Percentiles rank a stretch among this genome's conserved stretches.
These are phyloP conservation scores for Fusarium lyarnte DNA, from an alignment of 2,329 filamentous ascomycete species.

Conservation along the genomic window DNA sequence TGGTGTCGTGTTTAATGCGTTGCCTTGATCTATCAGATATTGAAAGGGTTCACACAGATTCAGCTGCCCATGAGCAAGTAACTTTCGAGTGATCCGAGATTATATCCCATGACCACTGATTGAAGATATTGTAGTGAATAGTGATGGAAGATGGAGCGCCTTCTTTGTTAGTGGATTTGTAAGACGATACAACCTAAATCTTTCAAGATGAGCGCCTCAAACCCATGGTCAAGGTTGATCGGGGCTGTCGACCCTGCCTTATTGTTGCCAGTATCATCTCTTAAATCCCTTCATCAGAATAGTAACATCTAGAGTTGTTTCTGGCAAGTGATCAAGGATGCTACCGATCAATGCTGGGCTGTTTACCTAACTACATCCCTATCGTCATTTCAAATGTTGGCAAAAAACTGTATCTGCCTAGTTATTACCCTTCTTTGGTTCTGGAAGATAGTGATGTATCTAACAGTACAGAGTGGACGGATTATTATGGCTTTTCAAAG, in stretches of 20 bases:
- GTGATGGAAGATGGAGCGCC: background rate
- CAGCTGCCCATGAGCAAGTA: background rate
- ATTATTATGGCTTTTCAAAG: background rate
- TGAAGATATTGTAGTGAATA: background rate
- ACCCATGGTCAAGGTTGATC: background rate
- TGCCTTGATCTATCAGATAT: background rate
- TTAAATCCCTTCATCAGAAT: background rate
- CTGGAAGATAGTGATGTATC: background rate
- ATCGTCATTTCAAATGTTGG: background rate
- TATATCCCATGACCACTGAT: background rate
- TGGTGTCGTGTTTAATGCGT: background rate
- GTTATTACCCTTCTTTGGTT: background rate
- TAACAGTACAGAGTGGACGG: background rate
- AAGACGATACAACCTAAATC: background rate
- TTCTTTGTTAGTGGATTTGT: background rate
- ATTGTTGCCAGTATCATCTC: background rate
- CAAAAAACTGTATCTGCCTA: background rate
- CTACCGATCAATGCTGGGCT: background rate
- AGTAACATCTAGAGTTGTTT: conserved; percentile 14
- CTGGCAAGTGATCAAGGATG: background rate
- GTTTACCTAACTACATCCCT: background rate
- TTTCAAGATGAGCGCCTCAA: background rate
- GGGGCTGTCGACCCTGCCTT: background rate
- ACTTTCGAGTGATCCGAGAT: background rate
- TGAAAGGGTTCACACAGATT: background rate